Conservation (phyloP, 768 basidiomycete genomes). For the Cyclocybe aegerita region DNA sequence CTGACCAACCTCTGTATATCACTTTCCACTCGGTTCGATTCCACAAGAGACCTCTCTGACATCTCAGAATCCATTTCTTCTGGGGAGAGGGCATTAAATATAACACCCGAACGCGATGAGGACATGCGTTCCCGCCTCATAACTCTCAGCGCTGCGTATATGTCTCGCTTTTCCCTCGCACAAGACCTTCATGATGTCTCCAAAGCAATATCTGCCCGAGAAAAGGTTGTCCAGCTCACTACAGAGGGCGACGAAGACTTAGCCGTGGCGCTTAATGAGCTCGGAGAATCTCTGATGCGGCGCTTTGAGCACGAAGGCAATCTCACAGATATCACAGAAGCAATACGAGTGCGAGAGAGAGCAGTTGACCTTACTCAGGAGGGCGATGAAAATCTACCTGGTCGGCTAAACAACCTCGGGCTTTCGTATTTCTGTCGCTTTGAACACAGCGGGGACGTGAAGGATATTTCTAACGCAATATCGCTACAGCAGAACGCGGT, state of each 20-base stretch:
- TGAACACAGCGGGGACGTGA: background rate
- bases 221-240: background rate
- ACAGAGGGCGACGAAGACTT: background rate
- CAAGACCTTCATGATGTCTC: slow-evolving; percentile 12
- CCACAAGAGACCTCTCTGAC: slow-evolving; percentile 1
- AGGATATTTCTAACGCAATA: slow-evolving; percentile 4
- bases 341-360: slow-evolving; percentile 6
- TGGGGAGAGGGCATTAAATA: background rate
- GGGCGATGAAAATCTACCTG: slow-evolving; percentile 1
- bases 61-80: background rate
- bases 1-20: slow-evolving; percentile 6
- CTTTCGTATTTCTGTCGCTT: slow-evolving; percentile 3
- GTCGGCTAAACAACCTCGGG: slow-evolving; percentile 7
- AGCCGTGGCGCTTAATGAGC: background rate
- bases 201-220: slow-evolving; percentile 7
- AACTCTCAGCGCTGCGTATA: slow-evolving; percentile 1
- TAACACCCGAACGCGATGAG: background rate
- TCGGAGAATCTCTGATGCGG: background rate
- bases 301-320: slow-evolving; percentile 1
- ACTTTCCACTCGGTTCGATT: background rate
- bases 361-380: slow-evolving; percentile 4
- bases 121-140: background rate
- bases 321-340: slow-evolving; percentile 1
- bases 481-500: background rate
- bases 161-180: slow-evolving; percentile 8